Percentiles rank a stretch among this genome's conserved stretches.
phyloP scores from a whole-genome alignment of 768 basidiomycete species.

The Pholiota conissans region DNA sequence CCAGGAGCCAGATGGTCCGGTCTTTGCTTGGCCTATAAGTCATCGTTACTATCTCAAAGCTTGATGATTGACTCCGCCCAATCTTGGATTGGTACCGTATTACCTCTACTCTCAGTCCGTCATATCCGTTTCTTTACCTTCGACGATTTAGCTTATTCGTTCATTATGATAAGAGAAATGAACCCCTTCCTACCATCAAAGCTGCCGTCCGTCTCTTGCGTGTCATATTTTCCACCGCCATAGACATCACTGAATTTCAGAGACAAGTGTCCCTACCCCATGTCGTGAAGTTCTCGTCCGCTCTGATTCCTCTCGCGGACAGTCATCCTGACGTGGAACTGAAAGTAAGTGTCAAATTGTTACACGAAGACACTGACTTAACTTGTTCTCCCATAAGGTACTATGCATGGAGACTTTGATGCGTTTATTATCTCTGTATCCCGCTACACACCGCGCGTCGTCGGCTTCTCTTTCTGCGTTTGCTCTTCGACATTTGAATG shows the following conservation, averaged over 20 bases:
- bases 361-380: neutral
- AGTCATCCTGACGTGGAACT: slow-evolving; percentile 49
- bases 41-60: slow-evolving; percentile 54
- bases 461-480: slow-evolving; percentile 52
- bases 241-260: slow-evolving; percentile 75
- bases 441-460: slow-evolving; percentile 61
- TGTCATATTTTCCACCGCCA: slow-evolving; percentile 58
- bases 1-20: slow-evolving; percentile 81
- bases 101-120: slow-evolving; percentile 74
- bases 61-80: slow-evolving; percentile 72
- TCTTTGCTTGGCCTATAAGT: slow-evolving; percentile 70
- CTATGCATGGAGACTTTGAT: slow-evolving; percentile 48
- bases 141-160: slow-evolving; percentile 20
- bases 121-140: slow-evolving; percentile 21
- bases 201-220: slow-evolving; percentile 65
- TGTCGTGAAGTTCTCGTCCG: slow-evolving; percentile 67
- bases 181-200: slow-evolving; percentile 58
- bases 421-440: slow-evolving; percentile 63
- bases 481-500: slow-evolving; percentile 56
- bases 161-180: slow-evolving; percentile 59
- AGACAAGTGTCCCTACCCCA: slow-evolving; percentile 74
- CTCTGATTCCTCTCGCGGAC: slow-evolving; percentile 57
- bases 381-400: slow-evolving; percentile 35
- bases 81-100: slow-evolving; percentile 64
- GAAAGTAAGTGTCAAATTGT: slow-evolving; percentile 39